Percentiles rank a stretch among this genome's conserved stretches.
These are phyloP conservation scores for Opeltia flavorubescens DNA, from an alignment of 495 filamentous ascomycete genomes.

Conservation along the genomic window DNA sequence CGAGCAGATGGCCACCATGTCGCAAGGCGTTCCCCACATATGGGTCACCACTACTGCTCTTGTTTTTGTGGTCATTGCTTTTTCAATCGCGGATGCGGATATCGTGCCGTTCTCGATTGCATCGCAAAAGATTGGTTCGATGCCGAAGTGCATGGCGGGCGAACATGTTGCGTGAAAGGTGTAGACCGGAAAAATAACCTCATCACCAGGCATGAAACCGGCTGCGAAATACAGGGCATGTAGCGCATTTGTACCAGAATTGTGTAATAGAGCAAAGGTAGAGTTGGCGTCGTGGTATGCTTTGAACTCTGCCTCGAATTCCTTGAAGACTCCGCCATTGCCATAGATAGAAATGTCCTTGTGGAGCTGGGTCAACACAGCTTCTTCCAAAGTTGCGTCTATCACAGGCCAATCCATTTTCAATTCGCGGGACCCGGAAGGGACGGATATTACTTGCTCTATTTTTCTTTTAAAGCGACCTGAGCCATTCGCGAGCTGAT, in stretches of 20 bases:
- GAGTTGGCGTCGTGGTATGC: not conserved
- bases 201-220: slow-evolving; percentile 1
- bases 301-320: slow-evolving; percentile 6
- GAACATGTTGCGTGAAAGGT: slow-evolving; percentile 6
- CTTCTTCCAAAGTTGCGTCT: not conserved
- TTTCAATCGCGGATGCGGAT: not conserved
- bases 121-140: slow-evolving; percentile 3
- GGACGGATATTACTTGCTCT: not conserved
- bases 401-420: not conserved
- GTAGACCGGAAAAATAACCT: slow-evolving; percentile 7
- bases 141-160: slow-evolving; percentile 5
- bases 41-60: slow-evolving; percentile 3
- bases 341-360: slow-evolving; percentile 2
- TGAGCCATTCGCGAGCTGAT: not conserved
- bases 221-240: slow-evolving; percentile 2
- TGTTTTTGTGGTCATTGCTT: not conserved
- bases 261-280: not conserved
- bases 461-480: not conserved
- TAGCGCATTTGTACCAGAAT: slow-evolving; percentile 5
- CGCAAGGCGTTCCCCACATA: slow-evolving; percentile 6
- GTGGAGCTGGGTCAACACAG: not conserved
- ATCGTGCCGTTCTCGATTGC: not conserved
- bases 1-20: not conserved
- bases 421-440: not conserved
- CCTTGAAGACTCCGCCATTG: not conserved